Evolutionary conservation across 1,284 basidiomycete genomes (phyloP).

Genomic region (Leccinum griseonigrum): DNA sequence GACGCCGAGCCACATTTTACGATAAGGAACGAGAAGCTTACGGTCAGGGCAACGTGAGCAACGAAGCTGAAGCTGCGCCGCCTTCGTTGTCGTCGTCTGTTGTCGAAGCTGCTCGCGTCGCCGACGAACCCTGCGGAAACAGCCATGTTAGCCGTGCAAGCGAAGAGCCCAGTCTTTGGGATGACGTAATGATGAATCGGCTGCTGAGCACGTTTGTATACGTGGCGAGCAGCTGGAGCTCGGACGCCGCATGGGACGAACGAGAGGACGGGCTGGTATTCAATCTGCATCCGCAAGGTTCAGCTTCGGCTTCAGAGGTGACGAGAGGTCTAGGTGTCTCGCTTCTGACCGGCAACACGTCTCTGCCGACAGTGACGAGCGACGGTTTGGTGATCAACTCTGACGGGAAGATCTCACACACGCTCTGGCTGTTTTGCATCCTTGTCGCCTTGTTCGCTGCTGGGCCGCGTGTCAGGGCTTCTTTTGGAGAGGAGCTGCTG

Average conservation of each 20-base stretch:
- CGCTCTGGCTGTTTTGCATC: constrained; percentile 30
- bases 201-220: constrained; percentile 20
- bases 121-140: constrained; percentile 1
- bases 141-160: background rate
- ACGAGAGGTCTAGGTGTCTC: constrained; percentile 3
- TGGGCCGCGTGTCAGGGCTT: constrained; percentile 10
- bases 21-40: constrained; percentile 18
- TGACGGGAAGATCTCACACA: constrained; percentile 34
- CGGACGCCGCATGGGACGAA: constrained; percentile 27
- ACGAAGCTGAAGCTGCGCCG: constrained; percentile 8
- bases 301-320: background rate
- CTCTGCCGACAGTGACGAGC: constrained; percentile 2
- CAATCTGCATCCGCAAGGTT: constrained; percentile 15
- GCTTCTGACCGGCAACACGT: constrained; percentile 2
- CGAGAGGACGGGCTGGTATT: constrained; percentile 25
- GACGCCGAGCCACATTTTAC: constrained; percentile 16
- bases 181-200: constrained; percentile 18
- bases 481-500: constrained; percentile 14
- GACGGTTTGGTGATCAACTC: constrained; percentile 26
- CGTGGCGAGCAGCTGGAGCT: constrained; percentile 21
- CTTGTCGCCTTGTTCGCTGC: constrained; percentile 23
- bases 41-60: constrained; percentile 20
- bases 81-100: constrained; percentile 1
- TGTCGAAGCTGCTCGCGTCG: background rate
- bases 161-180: constrained; percentile 10